These are phyloP conservation scores for Aschersonia sp. DNA, from an alignment of 2,329 filamentous ascomycete genomes.

Conservation along the genomic window DNA sequence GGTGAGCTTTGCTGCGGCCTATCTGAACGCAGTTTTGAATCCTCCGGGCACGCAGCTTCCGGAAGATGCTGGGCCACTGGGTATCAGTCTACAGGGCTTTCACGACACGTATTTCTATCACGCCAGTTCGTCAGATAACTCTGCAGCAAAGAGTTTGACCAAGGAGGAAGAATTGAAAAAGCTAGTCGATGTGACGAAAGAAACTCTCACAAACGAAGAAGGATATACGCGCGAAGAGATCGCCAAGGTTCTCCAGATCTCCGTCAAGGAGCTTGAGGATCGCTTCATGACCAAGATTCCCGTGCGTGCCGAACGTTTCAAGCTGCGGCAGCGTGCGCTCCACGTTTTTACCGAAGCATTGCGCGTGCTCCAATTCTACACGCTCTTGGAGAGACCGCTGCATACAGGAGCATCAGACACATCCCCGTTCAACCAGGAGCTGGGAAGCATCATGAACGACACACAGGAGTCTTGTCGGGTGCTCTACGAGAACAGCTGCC, in stretches of 20 bases:
- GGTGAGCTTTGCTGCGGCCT: conserved; percentile 72
- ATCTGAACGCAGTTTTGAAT: conserved; percentile 44
- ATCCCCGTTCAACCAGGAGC: conserved; percentile 44
- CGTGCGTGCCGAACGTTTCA: conserved; percentile 75
- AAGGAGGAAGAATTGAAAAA: conserved; percentile 56
- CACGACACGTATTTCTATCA: conserved; percentile 65
- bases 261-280: conserved; percentile 55
- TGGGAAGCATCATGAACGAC: conserved; percentile 76
- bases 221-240: conserved; percentile 86
- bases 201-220: conserved; percentile 60
- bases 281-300: conserved; percentile 81
- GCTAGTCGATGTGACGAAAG: conserved; percentile 53
- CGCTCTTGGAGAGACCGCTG: conserved; percentile 48
- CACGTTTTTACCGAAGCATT: conserved; percentile 87
- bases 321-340: conserved; percentile 70
- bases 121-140: conserved; percentile 21
- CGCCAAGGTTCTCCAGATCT: conserved; percentile 52
- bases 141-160: conserved; percentile 26
- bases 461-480: conserved; percentile 81
- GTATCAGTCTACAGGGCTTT: conserved; percentile 72
- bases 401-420: conserved; percentile 33
- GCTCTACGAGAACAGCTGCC: conserved; percentile 80
- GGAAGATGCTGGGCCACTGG: conserved; percentile 67
- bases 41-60: conserved; percentile 47
- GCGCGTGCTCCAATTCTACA: conserved; percentile 72